Conservation (phyloP, 495 filamentous ascomycete species). For the Pseudotulostoma volvatum region DNA sequence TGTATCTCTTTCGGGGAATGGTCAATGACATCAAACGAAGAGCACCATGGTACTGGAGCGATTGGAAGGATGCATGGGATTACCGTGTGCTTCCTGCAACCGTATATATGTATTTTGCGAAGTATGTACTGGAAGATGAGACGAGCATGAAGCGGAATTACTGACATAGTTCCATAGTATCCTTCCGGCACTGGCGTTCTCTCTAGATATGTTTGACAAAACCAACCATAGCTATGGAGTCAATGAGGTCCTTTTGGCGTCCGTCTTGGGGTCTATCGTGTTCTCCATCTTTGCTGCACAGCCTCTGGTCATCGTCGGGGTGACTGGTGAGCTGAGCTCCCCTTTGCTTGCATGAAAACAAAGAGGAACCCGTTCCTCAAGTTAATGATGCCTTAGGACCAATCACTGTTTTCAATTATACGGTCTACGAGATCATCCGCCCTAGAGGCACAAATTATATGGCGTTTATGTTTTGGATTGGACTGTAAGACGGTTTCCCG, state of each 20-base stretch:
- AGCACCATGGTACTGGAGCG: slow-evolving; percentile 57
- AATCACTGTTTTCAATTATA: slow-evolving; percentile 80
- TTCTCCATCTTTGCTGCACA: slow-evolving; percentile 63
- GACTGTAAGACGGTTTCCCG: slow-evolving; percentile 37
- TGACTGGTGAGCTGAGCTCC: slow-evolving; percentile 43
- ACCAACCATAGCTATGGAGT: slow-evolving; percentile 67
- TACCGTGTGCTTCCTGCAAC: slow-evolving; percentile 70
- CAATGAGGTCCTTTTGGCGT: slow-evolving; percentile 68
- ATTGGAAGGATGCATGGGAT: slow-evolving; percentile 74
- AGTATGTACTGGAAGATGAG: slow-evolving; percentile 49
- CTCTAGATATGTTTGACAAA: slow-evolving; percentile 72
- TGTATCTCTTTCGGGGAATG: slow-evolving; percentile 47
- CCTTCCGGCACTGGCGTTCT: slow-evolving; percentile 67
- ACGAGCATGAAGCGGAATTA: too few relatives aligned
- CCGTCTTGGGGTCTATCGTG: slow-evolving; percentile 60
- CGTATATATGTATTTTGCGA: slow-evolving; percentile 83
- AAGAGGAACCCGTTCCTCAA: too few relatives aligned
- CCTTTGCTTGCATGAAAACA: neutral
- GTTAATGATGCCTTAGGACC: slow-evolving; percentile 33
- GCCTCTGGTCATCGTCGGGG: slow-evolving; percentile 74
- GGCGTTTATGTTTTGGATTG: slow-evolving; percentile 75
- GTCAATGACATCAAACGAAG: slow-evolving; percentile 55
- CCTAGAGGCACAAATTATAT: slow-evolving; percentile 57
- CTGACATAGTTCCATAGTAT: slow-evolving; percentile 46
- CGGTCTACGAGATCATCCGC: slow-evolving; percentile 65